phyloP scores from a whole-genome alignment of 2,329 filamentous ascomycete genomes.

The Cryphonectria radicalis region DNA sequence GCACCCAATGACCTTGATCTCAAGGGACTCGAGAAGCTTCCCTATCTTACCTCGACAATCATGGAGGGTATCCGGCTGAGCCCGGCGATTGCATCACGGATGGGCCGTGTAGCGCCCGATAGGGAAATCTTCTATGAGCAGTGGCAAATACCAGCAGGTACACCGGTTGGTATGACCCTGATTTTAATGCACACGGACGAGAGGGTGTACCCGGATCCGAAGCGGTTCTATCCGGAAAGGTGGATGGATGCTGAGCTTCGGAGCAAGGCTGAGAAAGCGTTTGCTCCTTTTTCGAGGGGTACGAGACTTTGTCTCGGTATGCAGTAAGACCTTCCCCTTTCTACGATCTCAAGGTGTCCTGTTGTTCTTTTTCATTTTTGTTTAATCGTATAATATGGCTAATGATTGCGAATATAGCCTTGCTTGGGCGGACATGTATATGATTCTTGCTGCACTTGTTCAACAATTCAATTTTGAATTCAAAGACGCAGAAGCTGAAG shows the following conservation, averaged over 20 bases:
- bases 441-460: constrained; percentile 32
- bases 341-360: not conserved
- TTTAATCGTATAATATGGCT: not conserved
- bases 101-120: constrained; percentile 40
- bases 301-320: constrained; percentile 35
- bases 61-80: constrained; percentile 51
- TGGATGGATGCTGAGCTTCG: constrained; percentile 1
- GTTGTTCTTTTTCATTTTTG: no score
- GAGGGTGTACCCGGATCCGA: constrained; percentile 31
- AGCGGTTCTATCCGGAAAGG: constrained; percentile 24
- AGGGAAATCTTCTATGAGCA: constrained; percentile 11
- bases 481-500: not conserved
- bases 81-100: constrained; percentile 44
- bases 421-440: constrained; percentile 34
- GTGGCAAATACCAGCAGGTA: constrained; percentile 36
- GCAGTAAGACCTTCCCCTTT: constrained; percentile 18
- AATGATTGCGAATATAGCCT: constrained; percentile 20
- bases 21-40: constrained; percentile 32
- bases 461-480: constrained; percentile 33
- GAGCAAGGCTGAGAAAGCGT: constrained; percentile 32
- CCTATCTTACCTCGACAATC: constrained; percentile 49
- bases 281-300: constrained; percentile 30
- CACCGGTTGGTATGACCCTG: constrained; percentile 36
- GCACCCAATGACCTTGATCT: not conserved
- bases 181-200: constrained; percentile 35